A percentile compares a stretch with the other conserved stretches of the same genome.
These are phyloP conservation scores for Hypomyces rosellus DNA, from an alignment of 2,329 filamentous ascomycete genomes.

Conservation along the genomic window DNA sequence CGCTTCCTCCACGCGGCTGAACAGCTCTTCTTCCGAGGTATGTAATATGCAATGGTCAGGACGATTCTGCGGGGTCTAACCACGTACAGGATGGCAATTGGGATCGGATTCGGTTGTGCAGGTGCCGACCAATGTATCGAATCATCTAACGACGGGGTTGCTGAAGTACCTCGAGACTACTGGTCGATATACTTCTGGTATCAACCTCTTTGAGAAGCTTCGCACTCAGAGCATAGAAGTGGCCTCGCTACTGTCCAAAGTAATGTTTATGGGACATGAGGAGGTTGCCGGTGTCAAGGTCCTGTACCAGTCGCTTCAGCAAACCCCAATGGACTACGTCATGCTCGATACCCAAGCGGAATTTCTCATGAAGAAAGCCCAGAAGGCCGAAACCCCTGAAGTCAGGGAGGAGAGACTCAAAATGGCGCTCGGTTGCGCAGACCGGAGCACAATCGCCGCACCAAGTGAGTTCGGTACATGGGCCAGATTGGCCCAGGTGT, in stretches of 20 bases:
- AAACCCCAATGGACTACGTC: constrained; percentile 95
- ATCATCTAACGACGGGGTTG: constrained; percentile 89
- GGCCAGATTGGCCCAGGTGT: constrained; percentile 89
- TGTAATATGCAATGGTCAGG: constrained; percentile 10
- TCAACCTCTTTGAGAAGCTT: constrained; percentile 96
- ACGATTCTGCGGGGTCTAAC: constrained; percentile 13
- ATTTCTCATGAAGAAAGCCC: constrained; percentile 81
- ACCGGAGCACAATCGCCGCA: constrained; percentile 88
- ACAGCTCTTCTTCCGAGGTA: constrained; percentile 88
- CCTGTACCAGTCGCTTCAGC: constrained; percentile 79
- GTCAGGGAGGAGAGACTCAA: constrained; percentile 63
- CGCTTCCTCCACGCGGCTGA: constrained; percentile 92
- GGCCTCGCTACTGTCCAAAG: constrained; percentile 82
- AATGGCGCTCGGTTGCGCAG: constrained; percentile 87
- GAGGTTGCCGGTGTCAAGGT: constrained; percentile 92
- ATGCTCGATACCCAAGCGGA: constrained; percentile 91
- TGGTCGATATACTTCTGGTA: constrained; percentile 86
- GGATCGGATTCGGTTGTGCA: constrained; percentile 96
- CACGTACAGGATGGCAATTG: constrained; percentile 71
- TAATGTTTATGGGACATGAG: constrained; percentile 91
- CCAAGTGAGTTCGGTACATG: constrained; percentile 97
- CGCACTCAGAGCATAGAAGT: constrained; percentile 87
- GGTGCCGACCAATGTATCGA: constrained; percentile 93
- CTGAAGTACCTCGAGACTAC: constrained; percentile 94
- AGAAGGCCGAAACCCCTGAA: constrained; percentile 46